Conservation (phyloP, 2,329 filamentous ascomycete genomes). For the Coleophoma cylindrospora region DNA sequence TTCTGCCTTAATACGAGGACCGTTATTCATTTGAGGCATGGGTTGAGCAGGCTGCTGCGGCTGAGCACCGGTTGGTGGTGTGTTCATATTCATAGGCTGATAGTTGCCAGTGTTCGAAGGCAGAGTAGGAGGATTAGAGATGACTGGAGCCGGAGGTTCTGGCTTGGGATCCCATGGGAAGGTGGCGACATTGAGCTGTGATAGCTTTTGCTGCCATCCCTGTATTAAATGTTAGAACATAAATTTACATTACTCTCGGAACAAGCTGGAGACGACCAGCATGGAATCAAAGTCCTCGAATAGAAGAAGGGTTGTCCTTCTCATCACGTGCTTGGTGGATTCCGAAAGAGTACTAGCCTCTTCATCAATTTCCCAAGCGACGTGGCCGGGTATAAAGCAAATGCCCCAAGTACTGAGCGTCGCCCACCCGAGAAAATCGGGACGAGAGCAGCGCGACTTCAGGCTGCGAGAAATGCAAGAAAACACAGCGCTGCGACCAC, state of each 20-base stretch:
- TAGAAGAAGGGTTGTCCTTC: too few relatives aligned
- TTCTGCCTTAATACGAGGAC: slow-evolving; percentile 35
- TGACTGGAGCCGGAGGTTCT: slow-evolving; percentile 44
- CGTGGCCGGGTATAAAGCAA: slow-evolving; percentile 25
- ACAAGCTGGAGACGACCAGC: neutral
- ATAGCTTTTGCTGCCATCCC: slow-evolving; percentile 93
- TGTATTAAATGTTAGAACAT: slow-evolving; percentile 34
- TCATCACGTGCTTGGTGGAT: slow-evolving; percentile 11
- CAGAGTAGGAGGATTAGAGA: slow-evolving; percentile 24
- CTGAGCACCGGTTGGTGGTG: slow-evolving; percentile 1
- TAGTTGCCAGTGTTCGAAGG: slow-evolving; percentile 26
- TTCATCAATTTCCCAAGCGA: slow-evolving; percentile 17
- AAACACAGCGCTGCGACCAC: neutral
- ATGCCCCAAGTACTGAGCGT: slow-evolving; percentile 28
- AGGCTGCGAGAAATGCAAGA: slow-evolving; percentile 13
- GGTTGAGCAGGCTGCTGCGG: slow-evolving; percentile 4
- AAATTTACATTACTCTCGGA: neutral
- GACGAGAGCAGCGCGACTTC: slow-evolving; percentile 1
- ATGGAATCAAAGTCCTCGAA: too few relatives aligned
- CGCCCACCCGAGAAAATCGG: slow-evolving; percentile 22
- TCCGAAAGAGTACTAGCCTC: slow-evolving; percentile 18
- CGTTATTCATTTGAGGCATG: slow-evolving; percentile 13
- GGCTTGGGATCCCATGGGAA: slow-evolving; percentile 96
- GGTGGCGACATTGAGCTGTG: slow-evolving; percentile 74
- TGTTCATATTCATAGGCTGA: slow-evolving; percentile 16